Evolutionary conservation across 1,284 basidiomycete species (phyloP).

Genomic region (Ustilago curta): DNA sequence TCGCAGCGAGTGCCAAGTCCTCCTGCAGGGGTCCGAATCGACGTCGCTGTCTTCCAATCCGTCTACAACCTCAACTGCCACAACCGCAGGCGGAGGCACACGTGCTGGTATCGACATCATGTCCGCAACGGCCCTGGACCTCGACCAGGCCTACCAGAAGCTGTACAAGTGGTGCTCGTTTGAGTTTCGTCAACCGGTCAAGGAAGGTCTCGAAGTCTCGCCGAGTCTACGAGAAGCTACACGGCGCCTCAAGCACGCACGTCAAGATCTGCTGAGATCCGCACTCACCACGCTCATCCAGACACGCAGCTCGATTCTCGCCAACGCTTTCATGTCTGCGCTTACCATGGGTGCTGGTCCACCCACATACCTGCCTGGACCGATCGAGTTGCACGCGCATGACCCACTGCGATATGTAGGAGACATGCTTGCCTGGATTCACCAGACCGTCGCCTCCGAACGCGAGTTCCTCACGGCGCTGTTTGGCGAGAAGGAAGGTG

Average conservation of each 20-base stretch:
- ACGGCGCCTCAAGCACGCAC: conserved; percentile 78
- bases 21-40: conserved; percentile 83
- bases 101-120: conserved; percentile 77
- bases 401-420: conserved; percentile 95
- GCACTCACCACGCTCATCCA: conserved; percentile 81
- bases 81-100: conserved; percentile 72
- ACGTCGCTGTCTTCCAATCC: conserved; percentile 75
- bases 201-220: conserved; percentile 78
- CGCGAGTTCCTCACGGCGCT: conserved; percentile 75
- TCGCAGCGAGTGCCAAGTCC: conserved; percentile 82
- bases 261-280: conserved; percentile 69
- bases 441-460: conserved; percentile 93
- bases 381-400: conserved; percentile 96
- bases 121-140: conserved; percentile 76
- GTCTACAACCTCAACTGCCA: conserved; percentile 80
- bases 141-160: conserved; percentile 91
- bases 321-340: conserved; percentile 84
- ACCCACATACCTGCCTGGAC: conserved; percentile 85
- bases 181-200: conserved; percentile 78
- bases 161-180: conserved; percentile 85
- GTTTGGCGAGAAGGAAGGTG: conserved; percentile 69
- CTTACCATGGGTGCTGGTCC: conserved; percentile 82
- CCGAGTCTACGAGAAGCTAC: conserved; percentile 80
- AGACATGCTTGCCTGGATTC: conserved; percentile 98
- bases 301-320: conserved; percentile 82